A percentile compares a stretch with the other conserved stretches of the same genome.
These are phyloP conservation scores for Fomes fomentarius DNA, from an alignment of 1,284 basidiomycete species.

Conservation along the genomic window DNA sequence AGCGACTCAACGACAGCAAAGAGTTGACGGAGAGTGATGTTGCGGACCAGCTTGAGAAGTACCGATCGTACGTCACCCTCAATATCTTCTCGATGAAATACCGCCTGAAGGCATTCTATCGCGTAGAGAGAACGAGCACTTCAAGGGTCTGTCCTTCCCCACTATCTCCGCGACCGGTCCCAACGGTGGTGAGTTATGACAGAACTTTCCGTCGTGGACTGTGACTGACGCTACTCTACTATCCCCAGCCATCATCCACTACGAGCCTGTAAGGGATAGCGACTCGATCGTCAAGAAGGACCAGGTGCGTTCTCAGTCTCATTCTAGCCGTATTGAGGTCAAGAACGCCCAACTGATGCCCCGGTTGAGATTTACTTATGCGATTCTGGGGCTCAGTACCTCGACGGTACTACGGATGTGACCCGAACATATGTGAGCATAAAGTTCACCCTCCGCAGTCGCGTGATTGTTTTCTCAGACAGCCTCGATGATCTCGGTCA, in stretches of 20 bases:
- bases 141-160: conserved; percentile 88
- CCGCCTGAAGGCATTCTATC: too few species aligned
- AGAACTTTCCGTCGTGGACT: too few species aligned
- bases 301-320: conserved; percentile 54
- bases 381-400: conserved; percentile 92
- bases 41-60: conserved; percentile 80
- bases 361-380: conserved; percentile 82
- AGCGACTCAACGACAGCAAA: conserved; percentile 68
- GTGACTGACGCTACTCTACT: too few species aligned
- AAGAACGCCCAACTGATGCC: neutral
- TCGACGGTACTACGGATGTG: conserved; percentile 95
- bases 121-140: conserved; percentile 70
- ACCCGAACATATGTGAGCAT: conserved; percentile 79
- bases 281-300: conserved; percentile 80
- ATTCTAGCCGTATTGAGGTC: neutral
- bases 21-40: conserved; percentile 82
- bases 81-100: too few species aligned
- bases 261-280: conserved; percentile 76
- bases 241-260: conserved; percentile 93
- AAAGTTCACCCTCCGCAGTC: neutral
- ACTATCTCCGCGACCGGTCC: conserved; percentile 93
- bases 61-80: conserved; percentile 80
- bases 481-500: too few species aligned
- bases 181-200: conserved; percentile 84
- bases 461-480: too few species aligned